Conservation (phyloP, 1,139 yeast species). For the Scheffersomyces segobiensis region DNA sequence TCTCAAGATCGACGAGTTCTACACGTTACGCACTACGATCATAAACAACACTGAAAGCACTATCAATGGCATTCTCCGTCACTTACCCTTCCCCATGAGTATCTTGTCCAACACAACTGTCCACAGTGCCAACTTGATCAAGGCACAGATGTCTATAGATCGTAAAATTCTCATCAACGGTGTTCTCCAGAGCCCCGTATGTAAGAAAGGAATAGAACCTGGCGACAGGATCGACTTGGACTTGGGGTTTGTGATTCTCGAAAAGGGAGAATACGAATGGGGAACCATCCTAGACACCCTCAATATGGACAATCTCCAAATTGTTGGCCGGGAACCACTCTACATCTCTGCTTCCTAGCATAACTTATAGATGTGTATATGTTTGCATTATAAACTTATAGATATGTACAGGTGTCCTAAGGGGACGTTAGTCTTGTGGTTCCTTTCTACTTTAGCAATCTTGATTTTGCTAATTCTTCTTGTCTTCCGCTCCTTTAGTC, state of each 20-base stretch:
- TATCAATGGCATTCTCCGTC: slow-evolving; percentile 62
- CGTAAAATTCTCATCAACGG: slow-evolving; percentile 63
- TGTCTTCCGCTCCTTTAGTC: background rate
- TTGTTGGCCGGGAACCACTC: slow-evolving; percentile 35
- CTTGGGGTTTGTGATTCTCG: slow-evolving; percentile 61
- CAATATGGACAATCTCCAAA: slow-evolving; percentile 18
- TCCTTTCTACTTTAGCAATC: background rate
- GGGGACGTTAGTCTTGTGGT: background rate
- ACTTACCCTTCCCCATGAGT: slow-evolving; percentile 52
- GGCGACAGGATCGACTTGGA: slow-evolving; percentile 40
- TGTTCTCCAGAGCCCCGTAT: slow-evolving; percentile 53
- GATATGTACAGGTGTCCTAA: background rate
- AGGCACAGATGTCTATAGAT: slow-evolving; percentile 40
- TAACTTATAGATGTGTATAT: slow-evolving; percentile 5
- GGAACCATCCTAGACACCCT: slow-evolving; percentile 63
- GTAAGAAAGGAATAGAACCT: slow-evolving; percentile 40
- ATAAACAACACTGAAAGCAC: slow-evolving; percentile 40
- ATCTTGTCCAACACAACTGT: slow-evolving; percentile 10
- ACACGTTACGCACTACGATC: slow-evolving; percentile 48
- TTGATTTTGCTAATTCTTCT: background rate
- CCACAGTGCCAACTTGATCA: slow-evolving; percentile 13
- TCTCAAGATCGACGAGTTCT: slow-evolving; percentile 47
- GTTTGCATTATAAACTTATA: slow-evolving; percentile 1
- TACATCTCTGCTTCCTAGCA: slow-evolving; percentile 27
- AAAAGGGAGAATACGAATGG: slow-evolving; percentile 79